phyloP scores from a whole-genome alignment of 768 basidiomycete genomes.

The Russula sp. region DNA sequence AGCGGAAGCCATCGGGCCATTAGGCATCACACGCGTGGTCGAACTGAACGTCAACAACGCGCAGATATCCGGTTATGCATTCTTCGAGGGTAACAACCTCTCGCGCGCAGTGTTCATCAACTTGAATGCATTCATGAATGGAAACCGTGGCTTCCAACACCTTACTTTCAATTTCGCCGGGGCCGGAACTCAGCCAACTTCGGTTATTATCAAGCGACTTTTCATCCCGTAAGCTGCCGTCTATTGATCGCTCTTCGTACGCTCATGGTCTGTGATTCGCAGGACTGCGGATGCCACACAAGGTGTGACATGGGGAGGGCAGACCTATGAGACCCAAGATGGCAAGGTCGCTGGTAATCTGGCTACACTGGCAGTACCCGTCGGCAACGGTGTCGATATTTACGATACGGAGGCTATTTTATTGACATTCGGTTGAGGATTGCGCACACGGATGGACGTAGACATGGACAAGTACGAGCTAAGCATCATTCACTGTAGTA shows the following conservation, averaged over 20 bases:
- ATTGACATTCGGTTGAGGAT: slow-evolving; percentile 30
- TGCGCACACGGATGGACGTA: not conserved
- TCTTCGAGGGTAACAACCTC: slow-evolving; percentile 44
- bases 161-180: slow-evolving; percentile 4
- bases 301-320: slow-evolving; percentile 53
- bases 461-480: not conserved
- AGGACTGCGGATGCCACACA: slow-evolving; percentile 47
- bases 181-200: slow-evolving; percentile 29
- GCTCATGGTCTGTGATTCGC: not conserved
- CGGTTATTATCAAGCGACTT: slow-evolving; percentile 45
- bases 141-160: slow-evolving; percentile 6
- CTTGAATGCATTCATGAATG: slow-evolving; percentile 38
- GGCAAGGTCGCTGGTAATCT: slow-evolving; percentile 37
- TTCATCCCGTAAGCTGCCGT: slow-evolving; percentile 38
- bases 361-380: slow-evolving; percentile 28
- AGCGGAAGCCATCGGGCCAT: slow-evolving; percentile 49
- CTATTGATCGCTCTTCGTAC: not conserved
- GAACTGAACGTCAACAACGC: slow-evolving; percentile 47
- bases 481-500: not conserved
- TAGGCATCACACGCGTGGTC: slow-evolving; percentile 36
- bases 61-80: slow-evolving; percentile 54
- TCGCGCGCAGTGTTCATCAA: slow-evolving; percentile 55
- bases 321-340: slow-evolving; percentile 48
- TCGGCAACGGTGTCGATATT: slow-evolving; percentile 40
- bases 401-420: slow-evolving; percentile 45